Percentiles rank a stretch among this genome's conserved stretches.
Evolutionary conservation across 768 basidiomycete genomes (phyloP).

Genomic region (Terana coerulea): DNA sequence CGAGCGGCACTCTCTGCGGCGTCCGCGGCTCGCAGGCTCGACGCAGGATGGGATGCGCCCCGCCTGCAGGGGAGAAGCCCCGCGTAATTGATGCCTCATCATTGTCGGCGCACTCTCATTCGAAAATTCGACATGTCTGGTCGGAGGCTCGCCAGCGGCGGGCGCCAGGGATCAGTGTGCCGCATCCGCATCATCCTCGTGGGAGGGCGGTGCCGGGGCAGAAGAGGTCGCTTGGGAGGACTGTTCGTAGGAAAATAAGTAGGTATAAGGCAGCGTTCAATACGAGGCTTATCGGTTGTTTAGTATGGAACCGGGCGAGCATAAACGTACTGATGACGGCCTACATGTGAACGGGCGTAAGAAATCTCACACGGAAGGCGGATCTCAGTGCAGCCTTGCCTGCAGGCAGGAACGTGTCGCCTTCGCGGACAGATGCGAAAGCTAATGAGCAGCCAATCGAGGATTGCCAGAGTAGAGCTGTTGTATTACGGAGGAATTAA

Average conservation of each 20-base stretch:
- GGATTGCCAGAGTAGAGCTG: conserved; percentile 16
- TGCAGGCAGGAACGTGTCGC: conserved; percentile 31
- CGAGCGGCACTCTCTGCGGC: too few relatives aligned
- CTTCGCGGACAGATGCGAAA: conserved; percentile 19
- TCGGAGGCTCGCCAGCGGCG: background rate
- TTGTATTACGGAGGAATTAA: conserved; percentile 24
- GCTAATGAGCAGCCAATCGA: conserved; percentile 20
- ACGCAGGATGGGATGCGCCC: too few relatives aligned
- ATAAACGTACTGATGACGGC: conserved; percentile 4
- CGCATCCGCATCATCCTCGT: conserved; percentile 5
- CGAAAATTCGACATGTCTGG: background rate
- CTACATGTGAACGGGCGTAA: conserved; percentile 8
- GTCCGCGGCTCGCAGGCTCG: too few relatives aligned
- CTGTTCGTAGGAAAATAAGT: background rate
- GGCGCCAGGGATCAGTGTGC: background rate
- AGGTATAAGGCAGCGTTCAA: background rate
- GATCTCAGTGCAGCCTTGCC: conserved; percentile 23
- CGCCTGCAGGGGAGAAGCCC: too few relatives aligned
- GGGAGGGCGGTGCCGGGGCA: conserved; percentile 4
- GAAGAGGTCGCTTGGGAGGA: background rate
- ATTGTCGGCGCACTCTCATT: too few relatives aligned
- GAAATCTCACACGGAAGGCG: conserved; percentile 17
- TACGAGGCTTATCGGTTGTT: conserved; percentile 1
- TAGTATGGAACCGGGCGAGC: background rate
- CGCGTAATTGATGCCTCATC: too few relatives aligned